A percentile compares a stretch with the other conserved stretches of the same genome.
Conservation (phyloP, 73 alveolate genomes). For the Paramecium pentaurelia region DNA sequence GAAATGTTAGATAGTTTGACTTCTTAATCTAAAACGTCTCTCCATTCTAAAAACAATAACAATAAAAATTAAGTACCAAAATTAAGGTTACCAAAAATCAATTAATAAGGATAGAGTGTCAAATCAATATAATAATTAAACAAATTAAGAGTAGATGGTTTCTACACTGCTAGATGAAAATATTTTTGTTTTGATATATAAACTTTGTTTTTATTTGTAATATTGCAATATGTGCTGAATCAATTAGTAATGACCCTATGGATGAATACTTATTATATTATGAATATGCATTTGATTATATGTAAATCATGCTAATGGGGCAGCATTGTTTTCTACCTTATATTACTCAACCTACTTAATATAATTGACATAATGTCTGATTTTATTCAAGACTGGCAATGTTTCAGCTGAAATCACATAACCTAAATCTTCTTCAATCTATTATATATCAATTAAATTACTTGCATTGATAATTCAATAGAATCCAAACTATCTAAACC, state of each 20-base stretch:
- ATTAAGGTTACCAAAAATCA: neutral
- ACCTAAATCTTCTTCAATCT: slow-evolving; percentile 81
- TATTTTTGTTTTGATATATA: neutral
- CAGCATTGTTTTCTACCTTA: slow-evolving; percentile 64
- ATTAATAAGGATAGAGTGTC: neutral
- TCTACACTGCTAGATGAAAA: slow-evolving; percentile 3
- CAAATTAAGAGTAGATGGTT: neutral
- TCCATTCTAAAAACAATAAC: neutral
- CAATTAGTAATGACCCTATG: neutral
- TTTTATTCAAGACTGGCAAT: slow-evolving; percentile 76
- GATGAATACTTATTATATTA: neutral
- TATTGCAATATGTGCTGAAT: neutral
- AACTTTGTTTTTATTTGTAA: neutral
- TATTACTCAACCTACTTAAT: slow-evolving; percentile 73
- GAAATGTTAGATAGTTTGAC: neutral
- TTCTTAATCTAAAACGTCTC: neutral
- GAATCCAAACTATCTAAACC: slow-evolving; percentile 81
- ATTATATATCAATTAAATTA: neutral
- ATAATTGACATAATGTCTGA: slow-evolving; percentile 82
- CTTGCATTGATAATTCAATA: slow-evolving; percentile 78
- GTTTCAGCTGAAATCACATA: slow-evolving; percentile 84
- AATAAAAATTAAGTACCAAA: neutral
- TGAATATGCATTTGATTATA: neutral
- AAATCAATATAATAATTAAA: neutral
- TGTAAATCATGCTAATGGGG: slow-evolving; percentile 57